Percentiles rank a stretch among this genome's conserved stretches.
phyloP scores from a whole-genome alignment of 441 rosid genomes.

The Syzygium syzygioides region DNA sequence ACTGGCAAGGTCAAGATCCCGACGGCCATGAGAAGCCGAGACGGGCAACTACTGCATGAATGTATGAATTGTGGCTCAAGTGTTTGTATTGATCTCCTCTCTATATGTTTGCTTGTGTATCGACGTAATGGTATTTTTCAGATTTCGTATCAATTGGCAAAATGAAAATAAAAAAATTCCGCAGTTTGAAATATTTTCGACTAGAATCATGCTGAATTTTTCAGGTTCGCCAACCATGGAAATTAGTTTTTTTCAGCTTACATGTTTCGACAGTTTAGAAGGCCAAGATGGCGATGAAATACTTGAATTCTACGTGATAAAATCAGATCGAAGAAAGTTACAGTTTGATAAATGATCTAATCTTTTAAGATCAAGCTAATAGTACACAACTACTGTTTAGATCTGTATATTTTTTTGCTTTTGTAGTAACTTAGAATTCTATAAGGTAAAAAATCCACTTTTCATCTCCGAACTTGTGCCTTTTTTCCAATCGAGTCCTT shows the following conservation, averaged over 20 bases:
- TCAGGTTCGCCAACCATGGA: not conserved
- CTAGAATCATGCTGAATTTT: not conserved
- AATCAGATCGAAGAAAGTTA: not conserved
- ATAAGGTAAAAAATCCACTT: not conserved
- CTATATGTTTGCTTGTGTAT: not conserved
- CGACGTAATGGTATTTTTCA: not conserved
- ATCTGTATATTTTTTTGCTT: not conserved
- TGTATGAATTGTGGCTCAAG: not conserved
- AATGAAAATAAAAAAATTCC: not conserved
- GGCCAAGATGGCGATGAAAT: not conserved
- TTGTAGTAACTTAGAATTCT: not conserved
- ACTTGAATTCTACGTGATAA: not conserved
- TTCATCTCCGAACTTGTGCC: not conserved
- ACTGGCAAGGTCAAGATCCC: too few species aligned
- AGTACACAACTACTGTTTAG: not conserved
- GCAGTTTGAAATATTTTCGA: not conserved
- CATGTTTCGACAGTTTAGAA: not conserved
- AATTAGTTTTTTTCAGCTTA: not conserved
- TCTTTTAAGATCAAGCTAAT: fast-evolving
- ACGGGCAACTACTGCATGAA: too few species aligned
- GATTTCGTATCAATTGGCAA: not conserved
- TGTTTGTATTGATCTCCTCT: not conserved
- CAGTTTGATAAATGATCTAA: not conserved
- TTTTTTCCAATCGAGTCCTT: not conserved
- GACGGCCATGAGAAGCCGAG: too few species aligned